Percentiles rank a stretch among this genome's conserved stretches.
phyloP scores from a whole-genome alignment of 768 basidiomycete genomes.

The Lentinula boryana region DNA sequence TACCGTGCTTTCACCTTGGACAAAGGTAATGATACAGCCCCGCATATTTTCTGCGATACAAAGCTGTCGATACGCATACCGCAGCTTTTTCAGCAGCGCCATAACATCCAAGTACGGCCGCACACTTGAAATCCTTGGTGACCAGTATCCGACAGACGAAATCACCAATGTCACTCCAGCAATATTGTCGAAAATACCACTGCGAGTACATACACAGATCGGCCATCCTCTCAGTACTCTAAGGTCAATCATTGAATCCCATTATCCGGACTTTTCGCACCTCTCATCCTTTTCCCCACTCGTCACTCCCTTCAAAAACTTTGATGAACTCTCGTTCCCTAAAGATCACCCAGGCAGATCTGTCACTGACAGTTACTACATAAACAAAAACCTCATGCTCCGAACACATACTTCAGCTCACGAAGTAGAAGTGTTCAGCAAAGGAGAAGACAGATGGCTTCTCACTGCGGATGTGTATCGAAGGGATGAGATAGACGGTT shows the following conservation, averaged over 20 bases:
- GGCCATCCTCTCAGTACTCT: constrained; percentile 86
- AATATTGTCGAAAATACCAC: constrained; percentile 75
- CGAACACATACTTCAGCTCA: constrained; percentile 99
- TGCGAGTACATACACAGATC: constrained; percentile 68
- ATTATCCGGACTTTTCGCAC: constrained; percentile 71
- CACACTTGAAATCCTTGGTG: constrained; percentile 49
- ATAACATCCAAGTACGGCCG: not conserved
- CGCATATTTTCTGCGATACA: not conserved
- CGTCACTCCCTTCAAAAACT: constrained; percentile 88
- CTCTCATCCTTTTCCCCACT: constrained; percentile 79
- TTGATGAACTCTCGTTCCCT: constrained; percentile 95
- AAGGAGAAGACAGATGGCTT: constrained; percentile 78
- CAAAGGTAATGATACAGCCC: not conserved
- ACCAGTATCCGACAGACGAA: constrained; percentile 67
- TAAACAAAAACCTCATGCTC: constrained; percentile 86
- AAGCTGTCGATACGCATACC: not conserved
- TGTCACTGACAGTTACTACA: constrained; percentile 91
- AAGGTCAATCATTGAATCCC: constrained; percentile 74
- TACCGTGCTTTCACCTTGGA: not conserved
- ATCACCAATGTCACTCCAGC: constrained; percentile 82
- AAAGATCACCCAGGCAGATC: constrained; percentile 89
- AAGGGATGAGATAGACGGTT: constrained; percentile 95
- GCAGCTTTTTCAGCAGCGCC: not conserved
- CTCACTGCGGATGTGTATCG: constrained; percentile 96
- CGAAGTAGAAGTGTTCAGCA: constrained; percentile 85